Evolutionary conservation across 139 green algal species (phyloP).

Genomic region (Chlorella sp.): DNA sequence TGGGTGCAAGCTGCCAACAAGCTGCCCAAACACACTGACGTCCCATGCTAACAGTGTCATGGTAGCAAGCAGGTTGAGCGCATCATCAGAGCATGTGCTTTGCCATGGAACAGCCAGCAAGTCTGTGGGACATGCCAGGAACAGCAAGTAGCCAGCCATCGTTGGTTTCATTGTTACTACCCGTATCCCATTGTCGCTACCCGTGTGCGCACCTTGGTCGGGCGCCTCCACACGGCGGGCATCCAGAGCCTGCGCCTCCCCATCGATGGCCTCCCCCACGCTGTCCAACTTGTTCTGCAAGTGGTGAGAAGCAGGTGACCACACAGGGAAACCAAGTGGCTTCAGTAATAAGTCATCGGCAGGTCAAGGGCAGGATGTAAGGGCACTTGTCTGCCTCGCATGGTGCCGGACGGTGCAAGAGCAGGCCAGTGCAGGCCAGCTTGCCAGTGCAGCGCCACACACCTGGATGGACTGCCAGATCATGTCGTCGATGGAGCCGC

Average conservation of each 20-base stretch:
- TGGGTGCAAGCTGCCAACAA: neutral
- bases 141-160: neutral
- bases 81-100: too few relatives aligned
- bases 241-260: conserved; percentile 49
- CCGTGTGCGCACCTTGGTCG: conserved; percentile 9
- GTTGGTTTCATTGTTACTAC: neutral
- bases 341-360: neutral
- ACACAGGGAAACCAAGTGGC: neutral
- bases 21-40: neutral
- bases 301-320: neutral
- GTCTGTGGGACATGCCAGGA: too few relatives aligned
- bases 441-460: neutral
- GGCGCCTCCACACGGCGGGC: conserved; percentile 1
- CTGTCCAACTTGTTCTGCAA: conserved; percentile 78
- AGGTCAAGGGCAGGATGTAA: neutral
- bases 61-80: too few relatives aligned
- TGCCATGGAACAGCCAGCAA: too few relatives aligned
- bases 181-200: neutral
- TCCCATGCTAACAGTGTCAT: neutral
- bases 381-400: neutral
- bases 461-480: conserved; percentile 67
- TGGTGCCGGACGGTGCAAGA: conserved; percentile 19
- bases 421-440: neutral
- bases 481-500: conserved; percentile 88
- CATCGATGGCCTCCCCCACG: conserved; percentile 78